Evolutionary conservation across 176 grass and related monocot genomes (phyloP), one percentile per base, ranked within the genome.

Genomic region (Pharus latifolius): DNA sequence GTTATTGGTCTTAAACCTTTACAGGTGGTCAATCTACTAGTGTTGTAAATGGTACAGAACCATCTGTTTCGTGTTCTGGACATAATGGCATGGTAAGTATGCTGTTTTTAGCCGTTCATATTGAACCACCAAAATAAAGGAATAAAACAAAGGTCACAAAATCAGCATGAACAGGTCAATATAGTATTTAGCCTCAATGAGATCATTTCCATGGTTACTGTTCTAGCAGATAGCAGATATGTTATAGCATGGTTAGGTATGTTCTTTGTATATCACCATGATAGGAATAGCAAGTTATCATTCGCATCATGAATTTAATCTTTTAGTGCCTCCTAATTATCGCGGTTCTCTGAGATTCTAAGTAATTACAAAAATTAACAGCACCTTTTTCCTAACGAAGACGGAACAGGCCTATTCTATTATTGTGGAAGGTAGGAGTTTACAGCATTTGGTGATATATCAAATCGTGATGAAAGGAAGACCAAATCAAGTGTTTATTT

Each of bases 11-110:
- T 55, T 65, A 38, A 38, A 38, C 7, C 33, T 71, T 71, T 65
- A 40, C 23, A 81, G 83, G 49, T 59, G 31, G n/a, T 71, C 83
- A 70, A 58, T 29, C 43, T 76, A 59, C 77, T 58, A 51, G 38
- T 49, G 13, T 51, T 2, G 16, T 57, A 71, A 86, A 86, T 81
- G 58, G 72, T 12, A 4, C 32, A 59, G 65, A 33, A 5, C 12
- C 57, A n/a, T 41, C 20, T 0, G 18, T 41, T 58, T 71, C 58
- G 64, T 71, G 32, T 65, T 42, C 22, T 76, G 65, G 49, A 44
- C 65, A 86, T 86, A 38, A 38, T 38, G 35, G 35, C 35, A 38
- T 38, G 35, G 83, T 80, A 85, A 70, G 83, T 76, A 65, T 51
- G 41, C 57, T 38, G 9, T 9, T 38, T 4, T 5, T 38, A 38